Conservation (phyloP, 805 yeast species). For the Zygotorulaspora danielsina region DNA sequence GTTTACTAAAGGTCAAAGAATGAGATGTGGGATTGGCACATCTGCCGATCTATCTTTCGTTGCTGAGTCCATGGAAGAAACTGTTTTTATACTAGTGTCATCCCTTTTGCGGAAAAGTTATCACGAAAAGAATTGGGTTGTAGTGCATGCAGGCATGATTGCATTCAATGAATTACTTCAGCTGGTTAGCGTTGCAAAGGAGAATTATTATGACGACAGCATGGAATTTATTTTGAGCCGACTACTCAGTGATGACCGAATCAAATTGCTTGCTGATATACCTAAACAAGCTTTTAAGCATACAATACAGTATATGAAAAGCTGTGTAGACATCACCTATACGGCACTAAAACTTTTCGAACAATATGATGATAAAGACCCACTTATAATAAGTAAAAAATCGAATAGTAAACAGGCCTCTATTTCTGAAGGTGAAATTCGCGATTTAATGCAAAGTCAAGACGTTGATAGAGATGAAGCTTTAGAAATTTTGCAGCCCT, state of each 20-base stretch:
- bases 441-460: slow-evolving; percentile 36
- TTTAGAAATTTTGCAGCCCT: slow-evolving; percentile 26
- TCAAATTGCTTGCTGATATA: slow-evolving; percentile 51
- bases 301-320: slow-evolving; percentile 57
- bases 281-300: slow-evolving; percentile 63
- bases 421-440: slow-evolving; percentile 33
- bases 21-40: slow-evolving; percentile 26
- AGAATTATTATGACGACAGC: slow-evolving; percentile 40
- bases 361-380: slow-evolving; percentile 51
- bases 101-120: slow-evolving; percentile 39
- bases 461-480: slow-evolving; percentile 33
- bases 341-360: slow-evolving; percentile 65
- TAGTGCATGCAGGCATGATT: slow-evolving; percentile 65
- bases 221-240: slow-evolving; percentile 56
- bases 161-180: slow-evolving; percentile 61
- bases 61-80: slow-evolving; percentile 56
- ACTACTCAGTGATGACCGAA: slow-evolving; percentile 61
- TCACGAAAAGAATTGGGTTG: slow-evolving; percentile 47
- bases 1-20: slow-evolving; percentile 67
- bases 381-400: slow-evolving; percentile 45
- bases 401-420: slow-evolving; percentile 33
- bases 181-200: slow-evolving; percentile 39
- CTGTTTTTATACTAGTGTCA: slow-evolving; percentile 50
- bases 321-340: slow-evolving; percentile 61
- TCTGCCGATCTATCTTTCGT: slow-evolving; percentile 40